Conservation (phyloP, 306 rosid species). For the Sophora flavescens region DNA sequence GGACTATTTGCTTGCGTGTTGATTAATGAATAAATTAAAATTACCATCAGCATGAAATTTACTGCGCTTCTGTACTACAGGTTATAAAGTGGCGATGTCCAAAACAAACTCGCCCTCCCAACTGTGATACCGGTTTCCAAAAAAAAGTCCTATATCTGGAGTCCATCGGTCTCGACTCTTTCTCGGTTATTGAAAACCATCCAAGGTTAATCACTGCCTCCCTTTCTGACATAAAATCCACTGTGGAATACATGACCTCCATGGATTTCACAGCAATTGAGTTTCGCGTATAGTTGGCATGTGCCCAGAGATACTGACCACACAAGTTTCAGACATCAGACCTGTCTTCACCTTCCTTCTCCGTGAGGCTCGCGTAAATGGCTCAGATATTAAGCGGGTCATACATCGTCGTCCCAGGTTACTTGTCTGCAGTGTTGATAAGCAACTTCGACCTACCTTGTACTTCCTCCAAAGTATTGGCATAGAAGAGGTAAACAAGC, state of each 20-base stretch:
- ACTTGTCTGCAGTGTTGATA: conserved; percentile 69
- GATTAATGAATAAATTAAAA: conserved; percentile 14
- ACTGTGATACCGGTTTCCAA: conserved; percentile 54
- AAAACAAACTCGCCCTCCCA: conserved; percentile 50
- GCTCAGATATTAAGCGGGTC: conserved; percentile 62
- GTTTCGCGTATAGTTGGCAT: conserved; percentile 71
- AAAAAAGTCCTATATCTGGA: conserved; percentile 80
- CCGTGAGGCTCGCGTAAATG: conserved; percentile 67
- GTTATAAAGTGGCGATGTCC: conserved; percentile 63
- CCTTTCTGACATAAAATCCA: conserved; percentile 67
- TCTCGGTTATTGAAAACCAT: conserved; percentile 68
- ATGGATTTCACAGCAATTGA: conserved; percentile 67
- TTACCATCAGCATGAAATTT: conserved; percentile 35
- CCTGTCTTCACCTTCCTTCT: conserved; percentile 84
- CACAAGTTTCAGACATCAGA: conserved; percentile 60
- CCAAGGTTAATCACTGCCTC: conserved; percentile 68
- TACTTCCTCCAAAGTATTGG: conserved; percentile 93
- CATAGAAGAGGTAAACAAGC: conserved; percentile 68
- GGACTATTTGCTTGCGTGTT: conserved; percentile 1
- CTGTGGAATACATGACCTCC: conserved; percentile 68
- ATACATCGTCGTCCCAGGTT: conserved; percentile 88
- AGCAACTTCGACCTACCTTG: conserved; percentile 86
- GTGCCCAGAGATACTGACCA: conserved; percentile 84
- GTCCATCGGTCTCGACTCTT: conserved; percentile 83
- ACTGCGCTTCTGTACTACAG: conserved; percentile 44